Evolutionary conservation across 129 eudicot species (phyloP), one percentile per base, ranked within the genome.

Genomic region (Apium graveolens): DNA sequence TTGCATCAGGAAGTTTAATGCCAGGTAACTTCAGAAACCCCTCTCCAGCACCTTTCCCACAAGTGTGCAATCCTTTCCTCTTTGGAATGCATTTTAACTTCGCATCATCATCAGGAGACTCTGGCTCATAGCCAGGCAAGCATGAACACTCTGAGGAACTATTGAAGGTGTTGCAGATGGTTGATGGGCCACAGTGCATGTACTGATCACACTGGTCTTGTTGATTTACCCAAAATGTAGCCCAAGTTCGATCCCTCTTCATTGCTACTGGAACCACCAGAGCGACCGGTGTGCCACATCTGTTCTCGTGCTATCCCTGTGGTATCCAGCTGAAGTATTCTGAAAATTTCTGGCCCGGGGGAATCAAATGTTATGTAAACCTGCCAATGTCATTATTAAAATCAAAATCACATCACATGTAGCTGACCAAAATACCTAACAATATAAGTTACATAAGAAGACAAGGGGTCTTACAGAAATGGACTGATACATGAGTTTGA

Each of bases 181-280:
- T 49, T 16, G 16, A n/a, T 68, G 62, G 1, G n/a, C 35, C 34
- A 57, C 79, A 76, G 5, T 35, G 34, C 51, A 26, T 34, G 55
- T 76, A 76, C 29, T 38, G 31, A 44, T 76, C 71, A 7, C 79
- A 76, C 27, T 2, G 71, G 34, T 76, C 53, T 76, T n/a, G 37
- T n/a, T 70, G 79, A 57, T 21, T 11, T 12, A 11, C 34, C 71
- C 70, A 57, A 39, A 76, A 35, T 1, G 12, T 3, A 35, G 41
- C 35, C 79, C 79, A 76, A 46, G 53, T 2, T 13, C 53, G 53
- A n/a, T 11, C 5, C 53, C 20, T 46, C 53, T 55, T 55, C 51
- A 20, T 55, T 76, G 37, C 7, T 55, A 27, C 35, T 3, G 38
- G 53, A 46, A 46, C 53, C 29, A 73, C 79, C 71, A 55, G 4